Percentiles rank a stretch among this genome's conserved stretches.
phyloP scores from a whole-genome alignment of 169 alveolate genomes.

The Theileria annulata region DNA sequence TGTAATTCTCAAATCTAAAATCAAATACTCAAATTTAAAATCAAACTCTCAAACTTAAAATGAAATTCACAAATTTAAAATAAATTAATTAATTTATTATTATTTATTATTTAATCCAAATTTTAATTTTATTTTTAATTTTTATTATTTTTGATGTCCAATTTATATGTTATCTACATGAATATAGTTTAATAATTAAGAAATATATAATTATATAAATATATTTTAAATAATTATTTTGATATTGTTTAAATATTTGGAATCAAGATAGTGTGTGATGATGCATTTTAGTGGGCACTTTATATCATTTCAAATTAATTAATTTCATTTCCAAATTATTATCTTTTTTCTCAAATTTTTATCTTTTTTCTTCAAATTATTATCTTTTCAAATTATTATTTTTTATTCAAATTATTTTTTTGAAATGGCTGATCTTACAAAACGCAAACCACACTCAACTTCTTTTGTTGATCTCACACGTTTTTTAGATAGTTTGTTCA shows the following conservation, averaged over 20 bases:
- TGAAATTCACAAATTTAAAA: background rate
- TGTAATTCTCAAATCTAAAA: background rate
- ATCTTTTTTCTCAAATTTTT: too few relatives aligned
- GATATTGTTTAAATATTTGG: too few relatives aligned
- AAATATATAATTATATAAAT: too few relatives aligned
- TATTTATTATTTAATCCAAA: background rate
- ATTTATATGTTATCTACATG: too few relatives aligned
- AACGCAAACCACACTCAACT: conserved; percentile 7
- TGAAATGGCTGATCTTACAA: background rate
- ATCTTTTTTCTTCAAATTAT: background rate
- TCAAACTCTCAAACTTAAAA: background rate
- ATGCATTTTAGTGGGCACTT: conserved; percentile 13
- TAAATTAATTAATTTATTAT: background rate
- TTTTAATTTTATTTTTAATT: too few relatives aligned
- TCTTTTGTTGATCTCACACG: conserved; percentile 60
- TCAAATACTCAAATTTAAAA: background rate
- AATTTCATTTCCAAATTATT: too few relatives aligned
- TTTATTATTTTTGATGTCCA: too few relatives aligned
- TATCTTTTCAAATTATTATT: too few relatives aligned
- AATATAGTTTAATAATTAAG: too few relatives aligned
- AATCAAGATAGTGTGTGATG: conserved; percentile 3
- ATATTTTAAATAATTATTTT: too few relatives aligned
- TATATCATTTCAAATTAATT: background rate
- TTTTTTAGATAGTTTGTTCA: conserved; percentile 50
- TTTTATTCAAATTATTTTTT: background rate